Evolutionary conservation across 1,284 basidiomycete species (phyloP), one percentile per base, ranked within the genome.

Genomic region (Melampsora occidentalis): DNA sequence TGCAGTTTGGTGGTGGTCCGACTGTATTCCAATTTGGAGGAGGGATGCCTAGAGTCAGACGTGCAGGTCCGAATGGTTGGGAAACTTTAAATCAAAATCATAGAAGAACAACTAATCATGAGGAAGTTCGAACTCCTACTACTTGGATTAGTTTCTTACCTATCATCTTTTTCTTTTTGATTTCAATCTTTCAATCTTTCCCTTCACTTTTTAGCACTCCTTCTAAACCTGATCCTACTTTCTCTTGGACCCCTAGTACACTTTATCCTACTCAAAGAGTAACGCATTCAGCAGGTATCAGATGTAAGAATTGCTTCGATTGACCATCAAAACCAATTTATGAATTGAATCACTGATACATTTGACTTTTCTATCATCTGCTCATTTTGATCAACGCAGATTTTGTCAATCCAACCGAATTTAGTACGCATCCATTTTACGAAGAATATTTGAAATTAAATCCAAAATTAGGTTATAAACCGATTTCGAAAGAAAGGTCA

Each of bases 121-220:
- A 53, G 7, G 33, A 69, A 42, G 67, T 76, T 31, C 39, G 67
- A 69, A 69, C 53, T 14, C 33, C 72, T n/a, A 42, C 66, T 3
- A 64, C 57, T 46, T 84, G 93, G 81, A 84, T 92, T 33, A 94
- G 97, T 81, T 86, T 98, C 22, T 86, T 97, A 18, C 96, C 97
- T 9, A 86, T 99, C 39, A 83, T 96, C 78, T 82, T 97, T 67
- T 86, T 97, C 46, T 90, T 95, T 81, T 86, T 86, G 1, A 91
- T 97, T 83, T 94, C 94, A 6, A 83, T 98, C 78, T 83, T 97
- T 75, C 91, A 92, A 33, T 90, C 93, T 69, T 84, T 98, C 6
- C 94, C 95, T 0, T 89, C 86, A 4, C 83, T 94, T 28, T 91
- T 97, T 83, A 82, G 86, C 12, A 85, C 89, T 1, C 82, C 88